These are phyloP conservation scores for Tylopilus sp. DNA, from an alignment of 768 basidiomycete genomes.

Conservation along the genomic window DNA sequence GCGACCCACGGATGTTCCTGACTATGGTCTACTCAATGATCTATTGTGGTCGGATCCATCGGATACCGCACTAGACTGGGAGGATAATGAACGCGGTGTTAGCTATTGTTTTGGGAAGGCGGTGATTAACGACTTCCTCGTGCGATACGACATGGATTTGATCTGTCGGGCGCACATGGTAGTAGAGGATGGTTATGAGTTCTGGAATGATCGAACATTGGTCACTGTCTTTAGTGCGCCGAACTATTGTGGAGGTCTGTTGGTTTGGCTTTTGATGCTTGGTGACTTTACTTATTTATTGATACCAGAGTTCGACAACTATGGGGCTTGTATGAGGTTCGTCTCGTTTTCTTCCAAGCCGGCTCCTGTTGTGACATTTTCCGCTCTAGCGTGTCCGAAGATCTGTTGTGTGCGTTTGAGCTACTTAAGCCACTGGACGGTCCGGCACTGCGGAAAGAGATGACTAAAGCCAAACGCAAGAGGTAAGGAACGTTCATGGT, in stretches of 20 bases:
- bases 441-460: slow-evolving; percentile 92
- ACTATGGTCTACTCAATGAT: slow-evolving; percentile 96
- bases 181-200: slow-evolving; percentile 98
- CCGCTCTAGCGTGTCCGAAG: slow-evolving; percentile 80
- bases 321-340: slow-evolving; percentile 92
- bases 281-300: slow-evolving; percentile 15
- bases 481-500: slow-evolving; percentile 46
- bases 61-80: slow-evolving; percentile 97
- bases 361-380: slow-evolving; percentile 13
- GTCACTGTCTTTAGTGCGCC: slow-evolving; percentile 99
- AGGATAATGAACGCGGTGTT: slow-evolving; percentile 98
- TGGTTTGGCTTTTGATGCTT: slow-evolving; percentile 1
- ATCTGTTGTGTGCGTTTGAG: slow-evolving; percentile 96
- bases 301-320: slow-evolving; percentile 83
- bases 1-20: slow-evolving; percentile 96
- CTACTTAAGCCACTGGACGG: slow-evolving; percentile 94
- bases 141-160: slow-evolving; percentile 96
- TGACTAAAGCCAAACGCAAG: slow-evolving; percentile 98
- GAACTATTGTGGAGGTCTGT: slow-evolving; percentile 92
- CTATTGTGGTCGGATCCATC: slow-evolving; percentile 98
- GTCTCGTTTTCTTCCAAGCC: slow-evolving; percentile 10
- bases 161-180: slow-evolving; percentile 99
- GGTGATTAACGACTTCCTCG: slow-evolving; percentile 94
- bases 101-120: slow-evolving; percentile 99
- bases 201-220: slow-evolving; percentile 98